Percentiles rank a stretch among this genome's conserved stretches.
These are phyloP conservation scores for Chaetoscypha palmicola DNA, from an alignment of 2,329 filamentous ascomycete genomes.

Conservation along the genomic window DNA sequence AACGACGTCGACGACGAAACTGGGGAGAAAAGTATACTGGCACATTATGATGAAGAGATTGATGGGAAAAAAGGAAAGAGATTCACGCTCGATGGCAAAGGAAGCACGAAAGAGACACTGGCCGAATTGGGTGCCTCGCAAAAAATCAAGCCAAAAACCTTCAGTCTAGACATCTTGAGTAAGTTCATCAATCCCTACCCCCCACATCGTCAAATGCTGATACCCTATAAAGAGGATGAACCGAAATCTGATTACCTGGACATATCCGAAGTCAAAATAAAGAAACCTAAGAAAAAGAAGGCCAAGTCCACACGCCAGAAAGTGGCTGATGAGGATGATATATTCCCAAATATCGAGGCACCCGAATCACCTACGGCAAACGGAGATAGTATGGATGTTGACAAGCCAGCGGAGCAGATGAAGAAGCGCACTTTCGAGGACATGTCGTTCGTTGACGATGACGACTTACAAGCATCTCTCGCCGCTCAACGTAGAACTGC, in stretches of 20 bases:
- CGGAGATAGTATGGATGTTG: constrained; percentile 67
- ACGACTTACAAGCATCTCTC: constrained; percentile 81
- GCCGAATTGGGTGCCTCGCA: constrained; percentile 44
- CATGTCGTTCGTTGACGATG: constrained; percentile 75
- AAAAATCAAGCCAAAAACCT: constrained; percentile 57
- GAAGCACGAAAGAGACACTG: constrained; percentile 58
- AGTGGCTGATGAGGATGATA: constrained; percentile 53
- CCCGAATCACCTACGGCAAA: constrained; percentile 28
- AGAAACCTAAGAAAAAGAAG: constrained; percentile 92
- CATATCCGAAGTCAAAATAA: constrained; percentile 79
- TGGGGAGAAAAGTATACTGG: constrained; percentile 61
- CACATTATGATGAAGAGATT: constrained; percentile 95
- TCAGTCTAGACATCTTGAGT: constrained; percentile 70
- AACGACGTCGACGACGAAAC: constrained; percentile 60
- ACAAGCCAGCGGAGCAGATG: constrained; percentile 43
- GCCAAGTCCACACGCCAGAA: constrained; percentile 68
- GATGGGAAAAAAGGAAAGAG: constrained; percentile 80
- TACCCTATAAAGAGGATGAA: constrained; percentile 52
- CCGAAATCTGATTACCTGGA: constrained; percentile 84
- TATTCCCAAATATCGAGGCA: constrained; percentile 40
- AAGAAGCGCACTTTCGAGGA: constrained; percentile 62
- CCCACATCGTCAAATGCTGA: no score
- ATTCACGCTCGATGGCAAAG: constrained; percentile 79
- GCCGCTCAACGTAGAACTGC: constrained; percentile 76
- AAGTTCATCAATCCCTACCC: constrained; percentile 25